A percentile compares a stretch with the other conserved stretches of the same genome.
Evolutionary conservation across 192 early-diverging fungal species (phyloP).

Genomic region (Rhizoclosmatium sp.): DNA sequence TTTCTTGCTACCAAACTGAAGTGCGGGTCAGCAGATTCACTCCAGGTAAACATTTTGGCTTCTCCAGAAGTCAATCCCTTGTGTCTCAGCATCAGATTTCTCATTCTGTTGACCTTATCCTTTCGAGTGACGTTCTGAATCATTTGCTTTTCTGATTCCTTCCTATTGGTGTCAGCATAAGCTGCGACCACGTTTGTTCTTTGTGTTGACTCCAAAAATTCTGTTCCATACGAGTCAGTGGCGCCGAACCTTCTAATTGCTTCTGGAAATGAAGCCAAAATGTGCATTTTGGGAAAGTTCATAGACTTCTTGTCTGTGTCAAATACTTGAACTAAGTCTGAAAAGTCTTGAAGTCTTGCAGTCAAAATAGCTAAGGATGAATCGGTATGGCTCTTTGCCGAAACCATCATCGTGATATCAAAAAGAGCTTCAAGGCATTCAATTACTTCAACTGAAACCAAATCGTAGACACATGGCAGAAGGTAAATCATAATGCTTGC

Average conservation of each 20-base stretch:
- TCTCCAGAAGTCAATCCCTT: not conserved
- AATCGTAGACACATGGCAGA: not conserved
- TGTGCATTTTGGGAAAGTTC: slow-evolving; percentile 7
- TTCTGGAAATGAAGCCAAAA: not conserved
- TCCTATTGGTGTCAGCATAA: not conserved
- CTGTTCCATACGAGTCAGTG: not conserved
- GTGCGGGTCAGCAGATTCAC: too few relatives aligned
- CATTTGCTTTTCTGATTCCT: slow-evolving; percentile 6
- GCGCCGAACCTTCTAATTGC: not conserved
- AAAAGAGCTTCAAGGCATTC: not conserved
- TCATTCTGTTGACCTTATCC: not conserved
- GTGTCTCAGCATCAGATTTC: not conserved
- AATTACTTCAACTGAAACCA: not conserved
- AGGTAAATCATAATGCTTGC: not conserved
- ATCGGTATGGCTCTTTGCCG: not conserved
- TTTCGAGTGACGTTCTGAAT: not conserved
- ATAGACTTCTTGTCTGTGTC: not conserved
- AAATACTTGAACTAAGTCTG: not conserved
- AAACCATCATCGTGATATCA: not conserved
- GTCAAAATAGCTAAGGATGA: not conserved
- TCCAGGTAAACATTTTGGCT: not conserved
- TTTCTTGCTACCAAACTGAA: not conserved
- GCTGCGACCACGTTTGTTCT: not conserved
- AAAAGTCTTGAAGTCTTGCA: not conserved
- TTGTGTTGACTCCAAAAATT: not conserved